Percentiles rank a stretch among this genome's conserved stretches.
Evolutionary conservation across 192 early-diverging fungal genomes (phyloP).

Genomic region (Coemansia nantahalensis): DNA sequence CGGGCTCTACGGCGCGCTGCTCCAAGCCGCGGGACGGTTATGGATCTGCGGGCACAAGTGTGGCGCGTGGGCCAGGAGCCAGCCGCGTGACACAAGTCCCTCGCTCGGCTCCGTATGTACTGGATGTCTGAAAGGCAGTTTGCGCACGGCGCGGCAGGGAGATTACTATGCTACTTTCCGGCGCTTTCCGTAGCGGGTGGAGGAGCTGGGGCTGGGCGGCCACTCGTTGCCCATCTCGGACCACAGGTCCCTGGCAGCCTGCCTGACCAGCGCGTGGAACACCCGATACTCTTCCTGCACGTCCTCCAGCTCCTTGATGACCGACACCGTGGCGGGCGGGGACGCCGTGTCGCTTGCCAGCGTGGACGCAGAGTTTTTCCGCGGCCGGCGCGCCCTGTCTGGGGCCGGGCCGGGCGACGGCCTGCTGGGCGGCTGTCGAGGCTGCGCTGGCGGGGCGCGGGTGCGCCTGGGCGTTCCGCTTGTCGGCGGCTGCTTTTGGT

Average conservation of each 20-base stretch:
- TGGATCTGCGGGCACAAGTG: too few species aligned
- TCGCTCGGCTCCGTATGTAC: too few species aligned
- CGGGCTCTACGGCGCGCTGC: too few species aligned
- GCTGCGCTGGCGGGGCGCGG: too few species aligned
- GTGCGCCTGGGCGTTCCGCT: not conserved
- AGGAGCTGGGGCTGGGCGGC: constrained; percentile 31
- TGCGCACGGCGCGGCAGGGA: too few species aligned
- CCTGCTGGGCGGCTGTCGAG: not conserved
- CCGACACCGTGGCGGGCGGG: constrained; percentile 6
- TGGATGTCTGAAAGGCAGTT: too few species aligned
- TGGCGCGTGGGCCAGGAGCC: too few species aligned
- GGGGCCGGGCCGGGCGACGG: not conserved
- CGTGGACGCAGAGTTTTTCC: not conserved
- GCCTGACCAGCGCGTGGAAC: constrained; percentile 22
- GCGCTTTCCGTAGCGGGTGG: constrained; percentile 43
- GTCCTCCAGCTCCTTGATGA: constrained; percentile 29
- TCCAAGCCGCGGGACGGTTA: too few species aligned
- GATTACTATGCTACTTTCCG: constrained; percentile 18
- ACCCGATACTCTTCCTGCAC: constrained; percentile 39
- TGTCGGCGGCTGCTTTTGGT: not conserved
- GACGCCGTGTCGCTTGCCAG: constrained; percentile 1
- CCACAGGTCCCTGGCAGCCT: constrained; percentile 47
- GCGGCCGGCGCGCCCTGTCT: not conserved
- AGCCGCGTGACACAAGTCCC: too few species aligned
- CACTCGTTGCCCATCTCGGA: constrained; percentile 45